phyloP scores from a whole-genome alignment of 192 early-diverging fungal species.

The Coemansia sp. region DNA sequence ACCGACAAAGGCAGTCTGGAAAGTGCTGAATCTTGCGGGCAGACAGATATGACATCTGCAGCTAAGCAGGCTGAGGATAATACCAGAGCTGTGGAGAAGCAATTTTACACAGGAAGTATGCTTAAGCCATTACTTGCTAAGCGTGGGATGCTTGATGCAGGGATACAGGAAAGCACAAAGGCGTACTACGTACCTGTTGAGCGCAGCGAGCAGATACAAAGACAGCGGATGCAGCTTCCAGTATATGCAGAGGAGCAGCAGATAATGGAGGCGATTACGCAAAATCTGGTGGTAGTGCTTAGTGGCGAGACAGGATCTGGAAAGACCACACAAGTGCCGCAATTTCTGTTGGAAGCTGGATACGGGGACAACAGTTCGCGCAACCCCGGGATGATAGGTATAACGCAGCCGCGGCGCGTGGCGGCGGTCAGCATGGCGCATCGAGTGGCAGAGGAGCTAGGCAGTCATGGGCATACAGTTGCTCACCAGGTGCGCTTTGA shows the following conservation, averaged over 20 bases:
- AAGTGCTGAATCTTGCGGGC: background rate
- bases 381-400: conserved; percentile 90
- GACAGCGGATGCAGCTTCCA: conserved; percentile 77
- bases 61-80: background rate
- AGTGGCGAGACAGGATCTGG: conserved; percentile 98
- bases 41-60: background rate
- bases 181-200: conserved; percentile 75
- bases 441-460: conserved; percentile 90
- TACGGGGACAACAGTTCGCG: conserved; percentile 78
- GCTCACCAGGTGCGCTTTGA: conserved; percentile 87
- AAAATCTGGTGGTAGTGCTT: conserved; percentile 85
- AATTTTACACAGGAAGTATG: conserved; percentile 39
- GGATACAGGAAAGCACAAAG: background rate
- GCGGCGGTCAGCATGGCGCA: conserved; percentile 96
- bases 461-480: conserved; percentile 63
- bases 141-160: conserved; percentile 12
- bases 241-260: conserved; percentile 92
- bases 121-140: conserved; percentile 29
- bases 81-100: conserved; percentile 10
- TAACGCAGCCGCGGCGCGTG: conserved; percentile 97
- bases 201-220: conserved; percentile 71
- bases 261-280: conserved; percentile 94
- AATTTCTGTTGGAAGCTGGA: conserved; percentile 98
- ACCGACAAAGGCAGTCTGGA: background rate
- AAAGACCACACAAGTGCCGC: conserved; percentile 96